Percentiles rank a stretch among this genome's conserved stretches.
These are phyloP conservation scores for Hyphodiscus sp. DNA, from an alignment of 2,329 filamentous ascomycete species.

Conservation along the genomic window DNA sequence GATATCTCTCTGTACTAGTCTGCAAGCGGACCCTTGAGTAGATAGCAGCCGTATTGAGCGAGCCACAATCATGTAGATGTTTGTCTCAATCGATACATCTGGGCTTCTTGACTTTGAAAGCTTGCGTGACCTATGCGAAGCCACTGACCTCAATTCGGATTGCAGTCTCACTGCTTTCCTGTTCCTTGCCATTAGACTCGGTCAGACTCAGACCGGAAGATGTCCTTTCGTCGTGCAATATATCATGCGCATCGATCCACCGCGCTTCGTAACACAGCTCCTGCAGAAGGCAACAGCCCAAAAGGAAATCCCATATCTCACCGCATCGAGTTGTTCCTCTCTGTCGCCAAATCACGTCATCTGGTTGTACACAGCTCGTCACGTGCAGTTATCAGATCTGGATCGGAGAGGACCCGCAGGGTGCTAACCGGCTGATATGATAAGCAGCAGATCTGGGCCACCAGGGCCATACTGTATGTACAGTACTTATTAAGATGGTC, in stretches of 20 bases:
- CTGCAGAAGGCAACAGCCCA: too few species aligned
- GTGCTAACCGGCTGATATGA: not conserved
- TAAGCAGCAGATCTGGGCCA: not conserved
- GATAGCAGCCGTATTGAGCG: too few species aligned
- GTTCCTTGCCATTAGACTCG: too few species aligned
- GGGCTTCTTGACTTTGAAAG: not conserved
- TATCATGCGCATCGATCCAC: not conserved
- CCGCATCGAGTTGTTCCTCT: not conserved
- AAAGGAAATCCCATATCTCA: not conserved
- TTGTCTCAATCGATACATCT: not conserved
- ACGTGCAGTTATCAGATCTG: too few species aligned
- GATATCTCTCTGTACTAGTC: not conserved
- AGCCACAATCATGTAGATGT: not conserved
- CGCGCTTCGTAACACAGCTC: too few species aligned
- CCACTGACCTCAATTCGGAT: too few species aligned
- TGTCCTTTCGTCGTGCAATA: not conserved
- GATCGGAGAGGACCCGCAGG: too few species aligned
- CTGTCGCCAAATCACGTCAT: too few species aligned
- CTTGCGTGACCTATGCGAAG: not conserved
- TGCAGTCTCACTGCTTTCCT: too few species aligned
- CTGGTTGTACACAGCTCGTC: too few species aligned
- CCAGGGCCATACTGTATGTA: too few species aligned
- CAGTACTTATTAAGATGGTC: too few species aligned
- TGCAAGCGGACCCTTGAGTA: not conserved
- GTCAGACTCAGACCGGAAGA: not conserved